These are phyloP conservation scores for Euphorbia pulcherrima DNA, from an alignment of 345 rosid species.

Conservation along the genomic window DNA sequence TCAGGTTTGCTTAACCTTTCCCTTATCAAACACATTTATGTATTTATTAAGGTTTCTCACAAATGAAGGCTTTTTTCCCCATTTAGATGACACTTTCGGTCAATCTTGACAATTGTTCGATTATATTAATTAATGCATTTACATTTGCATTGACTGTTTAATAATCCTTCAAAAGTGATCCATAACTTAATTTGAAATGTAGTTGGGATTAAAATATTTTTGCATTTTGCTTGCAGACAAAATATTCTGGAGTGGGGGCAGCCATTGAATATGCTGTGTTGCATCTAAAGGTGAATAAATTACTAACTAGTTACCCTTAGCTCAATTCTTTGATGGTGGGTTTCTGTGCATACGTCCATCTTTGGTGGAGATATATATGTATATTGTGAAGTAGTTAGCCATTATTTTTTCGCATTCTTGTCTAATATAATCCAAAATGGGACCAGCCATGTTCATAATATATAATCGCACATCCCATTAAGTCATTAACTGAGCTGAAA, in stretches of 20 bases:
- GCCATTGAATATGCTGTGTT: constrained; percentile 94
- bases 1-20: constrained; percentile 36
- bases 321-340: background rate
- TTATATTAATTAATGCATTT: background rate
- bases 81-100: background rate
- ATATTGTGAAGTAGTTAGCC: constrained; percentile 22
- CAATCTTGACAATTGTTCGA: background rate
- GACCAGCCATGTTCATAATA: too few relatives aligned
- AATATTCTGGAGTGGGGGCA: constrained; percentile 69
- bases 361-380: background rate
- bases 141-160: background rate
- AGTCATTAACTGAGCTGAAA: too few relatives aligned
- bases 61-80: background rate
- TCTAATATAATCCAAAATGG: too few relatives aligned
- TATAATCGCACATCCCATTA: too few relatives aligned
- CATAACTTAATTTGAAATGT: background rate
- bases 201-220: background rate
- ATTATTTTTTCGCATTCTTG: background rate
- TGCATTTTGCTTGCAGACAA: constrained; percentile 41
- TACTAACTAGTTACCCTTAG: background rate
- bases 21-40: background rate
- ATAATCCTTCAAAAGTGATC: too few relatives aligned
- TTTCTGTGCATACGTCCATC: background rate
- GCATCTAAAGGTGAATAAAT: constrained; percentile 64
- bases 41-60: background rate